A percentile compares a stretch with the other conserved stretches of the same genome.
Conservation (phyloP, 1,284 basidiomycete species). For the Heliocybe sulcata region DNA sequence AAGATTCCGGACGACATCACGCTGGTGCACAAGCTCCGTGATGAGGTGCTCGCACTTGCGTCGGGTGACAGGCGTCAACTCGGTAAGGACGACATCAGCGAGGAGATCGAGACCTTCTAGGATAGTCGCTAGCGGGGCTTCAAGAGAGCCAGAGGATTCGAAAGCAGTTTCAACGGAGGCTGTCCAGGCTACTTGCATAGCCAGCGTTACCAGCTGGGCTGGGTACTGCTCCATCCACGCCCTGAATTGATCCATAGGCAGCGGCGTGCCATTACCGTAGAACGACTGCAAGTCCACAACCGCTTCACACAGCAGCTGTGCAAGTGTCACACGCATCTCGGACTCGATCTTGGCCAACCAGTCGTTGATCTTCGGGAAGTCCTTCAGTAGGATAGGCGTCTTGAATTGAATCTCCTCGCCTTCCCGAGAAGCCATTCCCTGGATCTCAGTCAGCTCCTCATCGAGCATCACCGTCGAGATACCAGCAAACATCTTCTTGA, state of each 20-base stretch:
- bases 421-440: constrained; percentile 90
- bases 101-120: constrained; percentile 86
- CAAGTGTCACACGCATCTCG: constrained; percentile 92
- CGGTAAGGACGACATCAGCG: constrained; percentile 91
- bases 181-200: constrained; percentile 94
- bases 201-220: constrained; percentile 92
- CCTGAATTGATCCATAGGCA: constrained; percentile 67
- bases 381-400: constrained; percentile 81
- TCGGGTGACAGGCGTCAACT: constrained; percentile 83
- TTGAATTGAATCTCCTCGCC: constrained; percentile 90
- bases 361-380: constrained; percentile 97
- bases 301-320: constrained; percentile 72
- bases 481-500: constrained; percentile 99
- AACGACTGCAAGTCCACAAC: constrained; percentile 77
- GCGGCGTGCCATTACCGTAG: constrained; percentile 58
- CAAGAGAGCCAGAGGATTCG: constrained; percentile 46
- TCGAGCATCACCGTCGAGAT: constrained; percentile 88
- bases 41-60: constrained; percentile 98
- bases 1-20: constrained; percentile 87
- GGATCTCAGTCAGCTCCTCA: constrained; percentile 81
- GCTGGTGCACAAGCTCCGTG: constrained; percentile 97
- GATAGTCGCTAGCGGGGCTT: constrained; percentile 70
- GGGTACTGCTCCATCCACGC: constrained; percentile 91
- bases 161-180: constrained; percentile 75
- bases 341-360: constrained; percentile 93